Evolutionary conservation across 2,329 filamentous ascomycete genomes (phyloP).

Genomic region (Sarocladium brachiariae): DNA sequence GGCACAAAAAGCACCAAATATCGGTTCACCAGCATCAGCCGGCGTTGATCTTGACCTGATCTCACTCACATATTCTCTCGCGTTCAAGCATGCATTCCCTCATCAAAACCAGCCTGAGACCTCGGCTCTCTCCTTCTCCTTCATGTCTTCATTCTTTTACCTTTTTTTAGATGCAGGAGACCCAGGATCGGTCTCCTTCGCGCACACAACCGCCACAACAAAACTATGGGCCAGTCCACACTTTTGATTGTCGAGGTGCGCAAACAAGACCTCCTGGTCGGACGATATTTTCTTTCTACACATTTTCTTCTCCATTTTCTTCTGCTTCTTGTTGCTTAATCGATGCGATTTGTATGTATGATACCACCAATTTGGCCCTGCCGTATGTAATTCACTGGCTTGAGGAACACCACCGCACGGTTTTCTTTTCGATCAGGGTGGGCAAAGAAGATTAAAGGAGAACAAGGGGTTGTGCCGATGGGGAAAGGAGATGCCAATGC

Average conservation of each 20-base stretch:
- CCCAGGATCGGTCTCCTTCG: conserved; percentile 6
- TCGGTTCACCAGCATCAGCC: background rate
- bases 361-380: conserved; percentile 9
- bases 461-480: no score
- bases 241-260: background rate
- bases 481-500: no score
- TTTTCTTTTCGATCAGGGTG: conserved; percentile 4
- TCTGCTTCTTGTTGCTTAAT: conserved; percentile 1
- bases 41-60: conserved; percentile 9
- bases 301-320: background rate
- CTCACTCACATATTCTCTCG: conserved; percentile 2
- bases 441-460: background rate
- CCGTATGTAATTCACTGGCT: conserved; percentile 9
- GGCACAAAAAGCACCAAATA: background rate
- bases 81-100: background rate
- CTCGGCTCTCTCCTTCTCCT: background rate
- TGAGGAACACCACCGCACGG: conserved; percentile 4
- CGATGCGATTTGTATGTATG: conserved; percentile 1
- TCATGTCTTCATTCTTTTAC: background rate
- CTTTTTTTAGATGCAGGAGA: background rate
- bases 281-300: conserved; percentile 2
- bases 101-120: background rate
- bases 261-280: background rate
- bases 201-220: background rate
- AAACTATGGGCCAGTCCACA: background rate